Conservation (phyloP, 2,329 filamentous ascomycete genomes). For the Fusarium sp. region DNA sequence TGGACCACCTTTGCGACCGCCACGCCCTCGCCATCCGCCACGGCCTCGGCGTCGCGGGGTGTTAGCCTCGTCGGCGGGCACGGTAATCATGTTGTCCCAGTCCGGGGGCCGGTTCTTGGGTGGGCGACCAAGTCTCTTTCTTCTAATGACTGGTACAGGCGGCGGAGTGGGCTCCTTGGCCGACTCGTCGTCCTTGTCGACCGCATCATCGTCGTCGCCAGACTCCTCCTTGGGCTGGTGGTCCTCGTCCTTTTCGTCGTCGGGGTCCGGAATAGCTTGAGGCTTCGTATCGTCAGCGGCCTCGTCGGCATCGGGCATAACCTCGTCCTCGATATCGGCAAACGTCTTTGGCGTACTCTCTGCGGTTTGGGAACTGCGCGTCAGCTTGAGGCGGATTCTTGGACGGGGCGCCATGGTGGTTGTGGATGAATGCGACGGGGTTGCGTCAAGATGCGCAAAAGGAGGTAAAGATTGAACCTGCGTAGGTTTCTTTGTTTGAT, state of each 20-base stretch:
- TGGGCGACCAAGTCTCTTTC: constrained; percentile 82
- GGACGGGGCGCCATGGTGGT: constrained; percentile 41
- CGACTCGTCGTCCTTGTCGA: constrained; percentile 53
- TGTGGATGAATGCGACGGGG: constrained; percentile 1
- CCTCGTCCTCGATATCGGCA: constrained; percentile 51
- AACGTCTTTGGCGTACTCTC: constrained; percentile 55
- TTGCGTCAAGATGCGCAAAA: background rate
- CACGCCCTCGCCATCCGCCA: constrained; percentile 74
- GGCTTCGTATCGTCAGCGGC: constrained; percentile 52
- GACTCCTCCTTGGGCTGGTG: constrained; percentile 62
- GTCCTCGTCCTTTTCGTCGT: constrained; percentile 54
- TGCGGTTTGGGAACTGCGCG: constrained; percentile 44
- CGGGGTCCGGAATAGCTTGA: constrained; percentile 50
- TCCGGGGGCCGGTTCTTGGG: constrained; percentile 84
- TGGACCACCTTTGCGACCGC: constrained; percentile 71
- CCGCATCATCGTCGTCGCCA: constrained; percentile 51
- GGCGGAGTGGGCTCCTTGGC: constrained; percentile 62
- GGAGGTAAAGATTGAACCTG: background rate
- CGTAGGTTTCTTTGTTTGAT: constrained; percentile 3
- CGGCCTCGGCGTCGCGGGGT: constrained; percentile 71
- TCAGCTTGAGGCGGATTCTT: constrained; percentile 48
- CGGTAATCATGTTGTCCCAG: constrained; percentile 71
- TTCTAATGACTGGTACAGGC: constrained; percentile 70
- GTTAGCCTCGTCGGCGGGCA: constrained; percentile 62
- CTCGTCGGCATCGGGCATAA: constrained; percentile 45